Conservation (phyloP, 352 stramenopile species). For the Phytophthora pini region DNA sequence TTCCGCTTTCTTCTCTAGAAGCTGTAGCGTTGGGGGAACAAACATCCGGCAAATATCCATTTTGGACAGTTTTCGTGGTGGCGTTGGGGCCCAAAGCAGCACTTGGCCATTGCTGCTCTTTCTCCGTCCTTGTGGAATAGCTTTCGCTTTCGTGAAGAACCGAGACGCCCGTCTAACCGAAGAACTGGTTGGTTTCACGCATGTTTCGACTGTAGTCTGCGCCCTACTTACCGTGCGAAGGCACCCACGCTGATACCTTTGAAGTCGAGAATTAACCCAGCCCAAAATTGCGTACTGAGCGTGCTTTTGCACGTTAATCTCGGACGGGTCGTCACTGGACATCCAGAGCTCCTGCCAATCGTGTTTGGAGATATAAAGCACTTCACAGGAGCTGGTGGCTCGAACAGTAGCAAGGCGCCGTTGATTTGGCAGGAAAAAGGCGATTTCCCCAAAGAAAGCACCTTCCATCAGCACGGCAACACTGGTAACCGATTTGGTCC, state of each 20-base stretch:
- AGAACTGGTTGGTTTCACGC: no score
- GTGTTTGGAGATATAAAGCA: conserved; percentile 64
- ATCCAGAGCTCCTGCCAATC: conserved; percentile 70
- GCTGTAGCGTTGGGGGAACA: conserved; percentile 45
- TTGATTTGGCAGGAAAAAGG: conserved; percentile 70
- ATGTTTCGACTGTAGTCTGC: background rate
- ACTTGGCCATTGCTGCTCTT: background rate
- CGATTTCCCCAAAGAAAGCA: conserved; percentile 64
- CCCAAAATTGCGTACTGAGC: conserved; percentile 63
- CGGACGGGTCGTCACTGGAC: conserved; percentile 32
- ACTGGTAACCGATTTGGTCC: conserved; percentile 20
- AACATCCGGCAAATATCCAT: conserved; percentile 36
- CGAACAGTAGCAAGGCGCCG: conserved; percentile 66
- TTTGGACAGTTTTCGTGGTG: conserved; percentile 12
- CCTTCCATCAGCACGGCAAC: conserved; percentile 30
- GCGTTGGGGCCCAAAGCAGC: background rate
- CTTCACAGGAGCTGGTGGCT: conserved; percentile 60
- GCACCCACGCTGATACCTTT: conserved; percentile 49
- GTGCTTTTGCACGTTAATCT: conserved; percentile 60
- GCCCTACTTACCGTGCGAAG: conserved; percentile 45
- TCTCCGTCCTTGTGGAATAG: background rate
- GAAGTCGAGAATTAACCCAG: conserved; percentile 58
- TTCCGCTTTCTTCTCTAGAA: conserved; percentile 63
- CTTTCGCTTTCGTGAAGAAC: background rate
- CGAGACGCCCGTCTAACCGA: background rate